phyloP scores from a whole-genome alignment of 164 flowering plant genomes.

The Piper longum region DNA sequence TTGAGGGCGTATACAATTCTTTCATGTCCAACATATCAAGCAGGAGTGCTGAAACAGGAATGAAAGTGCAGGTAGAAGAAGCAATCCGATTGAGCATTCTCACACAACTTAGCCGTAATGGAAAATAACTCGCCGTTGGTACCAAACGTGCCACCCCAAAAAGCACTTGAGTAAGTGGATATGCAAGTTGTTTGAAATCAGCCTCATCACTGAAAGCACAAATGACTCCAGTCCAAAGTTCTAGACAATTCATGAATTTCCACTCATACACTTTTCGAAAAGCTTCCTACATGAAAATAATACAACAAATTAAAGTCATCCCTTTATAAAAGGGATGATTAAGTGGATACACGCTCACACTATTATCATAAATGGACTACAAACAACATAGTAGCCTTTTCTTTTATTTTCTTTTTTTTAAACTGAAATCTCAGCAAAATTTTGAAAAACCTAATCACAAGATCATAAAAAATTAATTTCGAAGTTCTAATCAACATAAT shows the following conservation, averaged over 20 bases:
- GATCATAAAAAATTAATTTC: no score
- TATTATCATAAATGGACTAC: not conserved
- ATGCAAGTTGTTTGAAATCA: conserved; percentile 71
- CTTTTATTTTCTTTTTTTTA: no score
- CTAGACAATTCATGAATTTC: conserved; percentile 92
- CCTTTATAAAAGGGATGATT: not conserved
- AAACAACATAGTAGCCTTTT: no score
- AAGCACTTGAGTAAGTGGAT: conserved; percentile 82
- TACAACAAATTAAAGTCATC: not conserved
- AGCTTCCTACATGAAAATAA: conserved; percentile 40
- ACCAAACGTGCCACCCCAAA: conserved; percentile 76
- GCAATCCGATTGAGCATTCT: conserved; percentile 91
- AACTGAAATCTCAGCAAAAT: no score
- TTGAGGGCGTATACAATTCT: conserved; percentile 58
- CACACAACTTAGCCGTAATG: conserved; percentile 75
- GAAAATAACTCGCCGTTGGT: conserved; percentile 84
- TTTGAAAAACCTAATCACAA: no score
- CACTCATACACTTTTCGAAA: conserved; percentile 83
- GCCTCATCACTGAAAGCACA: conserved; percentile 62
- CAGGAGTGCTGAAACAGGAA: conserved; percentile 76
- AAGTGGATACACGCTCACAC: not conserved
- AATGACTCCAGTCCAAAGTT: conserved; percentile 87
- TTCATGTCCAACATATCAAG: conserved; percentile 93
- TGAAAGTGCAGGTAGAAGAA: conserved; percentile 53
- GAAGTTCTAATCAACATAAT: no score